phyloP scores from a whole-genome alignment of 331 rosid genomes.

The Arachis monticola region DNA sequence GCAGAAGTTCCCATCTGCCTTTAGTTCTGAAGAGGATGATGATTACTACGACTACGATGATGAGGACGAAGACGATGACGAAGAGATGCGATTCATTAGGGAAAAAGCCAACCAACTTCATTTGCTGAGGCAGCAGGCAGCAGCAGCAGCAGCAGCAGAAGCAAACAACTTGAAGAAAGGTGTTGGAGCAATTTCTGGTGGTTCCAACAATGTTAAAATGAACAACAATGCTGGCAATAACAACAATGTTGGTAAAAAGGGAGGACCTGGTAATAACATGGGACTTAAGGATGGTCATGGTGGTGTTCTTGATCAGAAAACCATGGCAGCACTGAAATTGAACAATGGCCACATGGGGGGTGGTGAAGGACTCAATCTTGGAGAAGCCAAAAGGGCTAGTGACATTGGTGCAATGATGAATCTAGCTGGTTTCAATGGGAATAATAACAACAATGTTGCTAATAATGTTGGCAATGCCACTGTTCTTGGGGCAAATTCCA shows the following conservation, averaged over 20 bases:
- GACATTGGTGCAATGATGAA: slow-evolving; percentile 77
- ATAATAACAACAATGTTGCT: slow-evolving; percentile 19
- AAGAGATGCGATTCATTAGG: slow-evolving; percentile 48
- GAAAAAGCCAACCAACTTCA: slow-evolving; percentile 57
- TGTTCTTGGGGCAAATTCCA: slow-evolving; percentile 49
- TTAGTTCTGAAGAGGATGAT: slow-evolving; percentile 59
- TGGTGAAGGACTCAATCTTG: slow-evolving; percentile 54
- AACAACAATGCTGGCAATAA: slow-evolving; percentile 49
- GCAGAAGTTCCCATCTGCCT: slow-evolving; percentile 51
- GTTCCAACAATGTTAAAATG: slow-evolving; percentile 48
- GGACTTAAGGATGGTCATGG: slow-evolving; percentile 46
- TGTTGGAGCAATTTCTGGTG: slow-evolving; percentile 42
- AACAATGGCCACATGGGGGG: slow-evolving; percentile 57
- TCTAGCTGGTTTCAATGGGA: slow-evolving; percentile 76
- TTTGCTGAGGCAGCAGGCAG: slow-evolving; percentile 59
- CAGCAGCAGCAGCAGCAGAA: slow-evolving; percentile 35
- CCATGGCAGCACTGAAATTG: slow-evolving; percentile 67
- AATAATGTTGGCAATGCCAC: slow-evolving; percentile 45
- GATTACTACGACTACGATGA: slow-evolving; percentile 50
- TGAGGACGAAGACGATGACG: slow-evolving; percentile 55
- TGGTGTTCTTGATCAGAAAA: slow-evolving; percentile 62
- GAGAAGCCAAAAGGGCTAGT: slow-evolving; percentile 53
- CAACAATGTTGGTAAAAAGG: slow-evolving; percentile 55
- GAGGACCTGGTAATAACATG: slow-evolving; percentile 51
- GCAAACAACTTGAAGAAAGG: slow-evolving; percentile 55